Base-by-base conservation (phyloP, 129 eudicot genomes). In the Lonicera japonica region DNA sequence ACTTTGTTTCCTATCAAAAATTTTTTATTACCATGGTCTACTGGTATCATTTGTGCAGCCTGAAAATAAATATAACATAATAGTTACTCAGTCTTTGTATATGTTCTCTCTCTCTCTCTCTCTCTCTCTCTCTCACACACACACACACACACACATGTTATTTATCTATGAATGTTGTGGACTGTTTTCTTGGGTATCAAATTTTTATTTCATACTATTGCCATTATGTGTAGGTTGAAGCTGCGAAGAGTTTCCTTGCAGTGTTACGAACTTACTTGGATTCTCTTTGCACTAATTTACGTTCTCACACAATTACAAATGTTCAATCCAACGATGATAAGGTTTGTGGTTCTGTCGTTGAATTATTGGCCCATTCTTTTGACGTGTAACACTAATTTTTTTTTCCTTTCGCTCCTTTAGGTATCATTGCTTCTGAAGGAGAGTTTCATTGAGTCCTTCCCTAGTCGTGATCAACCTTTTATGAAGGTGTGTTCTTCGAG, bases 271-370 rank as follows among this genome's bases (percentile, higher is more conserved):
- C 83, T 60, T 92, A 85, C 77, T 69, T 92, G 86, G 98, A 92
- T 61, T 84, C 90, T 23, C 88, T 92, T 46, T 87, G 95, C 78
- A 82, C 86, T 34, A 84, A 92, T 69, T 77, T 92, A 41, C 96
- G 98, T 45, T 92, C 98, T 69, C 98, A 92, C 71, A 87, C 98
- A 16, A 92, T 92, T 64, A 92, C 98, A 59, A 92, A 92, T 68
- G 98, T 92, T 52, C 98, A 92, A 41, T 92, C 98, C 21, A 92
- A 92, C 57, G 95, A 92, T 72, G 98, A 92, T 60, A 92, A 92
- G 96, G 98, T 92, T 58, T 45, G 58, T 29, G 16, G 47, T 62
- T 29, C 4, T 29, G 36, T 2, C 36, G 6, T 29, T 6, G 36
- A 29, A 29, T 29, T 29, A 29, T 29, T 29, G 4, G 6, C 36